phyloP scores from a whole-genome alignment of 495 filamentous ascomycete genomes.

The Penicillium malachiteum region DNA sequence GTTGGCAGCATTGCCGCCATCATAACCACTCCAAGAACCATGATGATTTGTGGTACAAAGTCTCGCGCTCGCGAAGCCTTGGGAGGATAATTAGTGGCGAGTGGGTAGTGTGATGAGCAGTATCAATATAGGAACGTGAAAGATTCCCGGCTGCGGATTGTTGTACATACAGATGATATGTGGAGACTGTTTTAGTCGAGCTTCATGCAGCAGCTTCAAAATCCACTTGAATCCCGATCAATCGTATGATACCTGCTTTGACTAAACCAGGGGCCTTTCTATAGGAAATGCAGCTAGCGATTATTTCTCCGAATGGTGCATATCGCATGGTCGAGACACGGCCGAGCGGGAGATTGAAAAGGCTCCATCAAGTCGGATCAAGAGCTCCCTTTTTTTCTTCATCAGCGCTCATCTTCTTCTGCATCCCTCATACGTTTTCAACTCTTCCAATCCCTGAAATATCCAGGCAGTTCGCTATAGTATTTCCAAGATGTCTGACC shows the following conservation, averaged over 20 bases:
- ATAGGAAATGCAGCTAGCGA: not conserved
- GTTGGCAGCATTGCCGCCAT: conserved; percentile 33
- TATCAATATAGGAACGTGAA: not conserved
- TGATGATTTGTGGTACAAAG: not conserved
- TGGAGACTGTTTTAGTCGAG: conserved; percentile 5
- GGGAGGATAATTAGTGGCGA: not conserved
- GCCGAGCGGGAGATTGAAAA: conserved; percentile 5
- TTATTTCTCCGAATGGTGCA: conserved; percentile 4
- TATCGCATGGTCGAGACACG: conserved; percentile 4
- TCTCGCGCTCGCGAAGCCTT: not conserved
- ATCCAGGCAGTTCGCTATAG: not conserved
- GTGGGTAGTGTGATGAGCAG: not conserved
- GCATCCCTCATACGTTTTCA: not conserved
- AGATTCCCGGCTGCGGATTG: not conserved
- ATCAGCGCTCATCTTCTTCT: conserved; percentile 1
- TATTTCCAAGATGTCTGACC: conserved; percentile 7
- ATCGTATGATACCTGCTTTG: conserved; percentile 8
- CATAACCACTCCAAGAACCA: conserved; percentile 30
- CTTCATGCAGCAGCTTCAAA: conserved; percentile 2
- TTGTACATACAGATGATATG: conserved; percentile 1
- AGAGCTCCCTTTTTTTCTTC: conserved; percentile 1
- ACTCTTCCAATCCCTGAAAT: not conserved
- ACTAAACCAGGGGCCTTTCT: conserved; percentile 2
- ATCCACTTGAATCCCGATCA: conserved; percentile 1
- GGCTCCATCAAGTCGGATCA: conserved; percentile 1